Evolutionary conservation across 768 basidiomycete genomes (phyloP).

Genomic region (Boletus rubropictus): DNA sequence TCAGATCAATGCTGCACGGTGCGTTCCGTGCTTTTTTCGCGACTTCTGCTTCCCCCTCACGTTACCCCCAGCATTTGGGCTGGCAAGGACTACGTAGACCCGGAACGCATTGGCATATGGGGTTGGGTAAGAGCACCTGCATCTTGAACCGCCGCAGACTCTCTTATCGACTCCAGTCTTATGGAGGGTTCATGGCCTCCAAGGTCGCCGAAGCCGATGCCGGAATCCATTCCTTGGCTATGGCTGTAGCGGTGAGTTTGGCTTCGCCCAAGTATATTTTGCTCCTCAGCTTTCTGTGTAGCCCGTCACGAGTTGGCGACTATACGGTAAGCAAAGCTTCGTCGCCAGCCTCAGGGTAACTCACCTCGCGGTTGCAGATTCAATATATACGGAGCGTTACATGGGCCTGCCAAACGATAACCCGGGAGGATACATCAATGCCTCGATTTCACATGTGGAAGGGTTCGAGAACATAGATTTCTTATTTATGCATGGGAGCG

Average conservation of each 20-base stretch:
- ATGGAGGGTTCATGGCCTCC: conserved; percentile 93
- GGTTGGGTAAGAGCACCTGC: conserved; percentile 71
- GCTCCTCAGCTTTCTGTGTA: conserved; percentile 27
- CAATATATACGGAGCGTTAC: conserved; percentile 96
- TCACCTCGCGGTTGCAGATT: conserved; percentile 47
- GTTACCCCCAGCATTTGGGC: conserved; percentile 62
- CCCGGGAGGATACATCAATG: conserved; percentile 81
- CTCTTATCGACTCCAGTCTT: conserved; percentile 51
- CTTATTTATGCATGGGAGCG: conserved; percentile 87
- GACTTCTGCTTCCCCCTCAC: background rate
- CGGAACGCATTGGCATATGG: conserved; percentile 89
- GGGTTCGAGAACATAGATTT: conserved; percentile 79
- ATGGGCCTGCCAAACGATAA: conserved; percentile 83
- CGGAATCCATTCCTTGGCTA: conserved; percentile 84
- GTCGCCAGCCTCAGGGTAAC: background rate
- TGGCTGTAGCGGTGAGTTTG: conserved; percentile 76
- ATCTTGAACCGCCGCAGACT: background rate
- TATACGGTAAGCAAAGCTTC: conserved; percentile 53
- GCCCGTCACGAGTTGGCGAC: conserved; percentile 84
- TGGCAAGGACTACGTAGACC: conserved; percentile 81
- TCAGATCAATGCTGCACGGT: conserved; percentile 86
- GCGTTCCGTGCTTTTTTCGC: conserved; percentile 13
- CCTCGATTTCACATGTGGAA: conserved; percentile 82
- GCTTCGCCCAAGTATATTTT: background rate
- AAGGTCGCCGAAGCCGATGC: conserved; percentile 90